A percentile compares a stretch with the other conserved stretches of the same genome.
phyloP scores from a whole-genome alignment of 106 monocot species.

The Dioscorea alata region DNA sequence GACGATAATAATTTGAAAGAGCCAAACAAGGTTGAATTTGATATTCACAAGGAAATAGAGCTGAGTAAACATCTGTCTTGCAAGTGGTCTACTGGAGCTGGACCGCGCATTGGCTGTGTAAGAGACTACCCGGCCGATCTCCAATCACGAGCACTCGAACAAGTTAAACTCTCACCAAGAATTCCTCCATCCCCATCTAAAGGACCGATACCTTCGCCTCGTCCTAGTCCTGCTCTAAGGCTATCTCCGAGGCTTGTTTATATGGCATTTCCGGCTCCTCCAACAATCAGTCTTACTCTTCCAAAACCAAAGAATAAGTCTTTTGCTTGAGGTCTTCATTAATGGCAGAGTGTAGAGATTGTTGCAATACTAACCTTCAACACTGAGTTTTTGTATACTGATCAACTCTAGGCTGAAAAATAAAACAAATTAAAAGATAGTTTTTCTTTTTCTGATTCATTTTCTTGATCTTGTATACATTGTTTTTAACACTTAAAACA shows the following conservation, averaged over 20 bases:
- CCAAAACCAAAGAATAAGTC: conserved; percentile 25
- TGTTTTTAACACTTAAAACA: background rate
- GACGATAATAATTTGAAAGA: conserved; percentile 1
- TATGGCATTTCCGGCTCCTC: conserved; percentile 36
- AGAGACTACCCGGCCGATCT: conserved; percentile 74
- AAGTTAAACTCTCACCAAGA: conserved; percentile 81
- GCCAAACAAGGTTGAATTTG: background rate
- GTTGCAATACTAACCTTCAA: background rate
- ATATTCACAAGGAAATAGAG: background rate
- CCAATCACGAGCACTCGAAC: conserved; percentile 75
- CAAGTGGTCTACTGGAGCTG: conserved; percentile 70
- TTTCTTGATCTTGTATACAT: background rate
- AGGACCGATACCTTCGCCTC: conserved; percentile 78
- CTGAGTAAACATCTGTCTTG: conserved; percentile 16
- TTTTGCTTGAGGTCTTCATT: background rate
- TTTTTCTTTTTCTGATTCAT: background rate
- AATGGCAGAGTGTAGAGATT: background rate
- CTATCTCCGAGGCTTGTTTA: conserved; percentile 61
- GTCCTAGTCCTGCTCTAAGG: conserved; percentile 59
- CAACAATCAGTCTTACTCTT: conserved; percentile 40
- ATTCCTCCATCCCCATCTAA: conserved; percentile 13
- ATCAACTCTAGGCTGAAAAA: too few species aligned
- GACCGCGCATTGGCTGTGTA: conserved; percentile 77
- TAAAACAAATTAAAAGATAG: background rate
- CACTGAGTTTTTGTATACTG: background rate